phyloP scores from a whole-genome alignment of 73 alveolate species.

The Paramecium primaurelia region DNA sequence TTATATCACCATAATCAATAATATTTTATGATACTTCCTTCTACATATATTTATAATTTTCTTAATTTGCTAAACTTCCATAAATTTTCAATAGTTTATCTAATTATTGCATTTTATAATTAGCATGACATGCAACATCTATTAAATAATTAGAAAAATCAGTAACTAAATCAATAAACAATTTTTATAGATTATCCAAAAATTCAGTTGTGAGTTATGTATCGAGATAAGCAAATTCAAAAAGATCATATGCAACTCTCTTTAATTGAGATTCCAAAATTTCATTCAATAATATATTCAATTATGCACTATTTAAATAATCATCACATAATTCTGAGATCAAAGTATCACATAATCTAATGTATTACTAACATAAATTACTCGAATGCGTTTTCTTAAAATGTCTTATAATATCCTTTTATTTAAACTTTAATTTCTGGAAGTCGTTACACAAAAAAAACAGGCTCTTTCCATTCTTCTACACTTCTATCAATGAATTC shows the following conservation, averaged over 20 bases:
- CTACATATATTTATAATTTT: background rate
- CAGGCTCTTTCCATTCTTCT: background rate
- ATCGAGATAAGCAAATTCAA: constrained; percentile 22
- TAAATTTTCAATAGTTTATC: background rate
- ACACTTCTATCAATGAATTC: background rate
- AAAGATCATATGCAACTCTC: constrained; percentile 40
- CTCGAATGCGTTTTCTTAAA: constrained; percentile 40
- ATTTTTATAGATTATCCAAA: background rate
- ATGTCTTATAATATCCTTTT: background rate
- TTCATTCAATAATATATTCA: background rate
- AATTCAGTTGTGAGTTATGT: background rate
- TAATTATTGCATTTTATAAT: background rate
- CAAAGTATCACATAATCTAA: constrained; percentile 19
- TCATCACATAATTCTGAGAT: constrained; percentile 23
- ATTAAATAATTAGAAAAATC: background rate
- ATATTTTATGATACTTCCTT: background rate
- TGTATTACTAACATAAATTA: background rate
- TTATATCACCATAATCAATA: background rate
- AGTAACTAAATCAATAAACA: background rate
- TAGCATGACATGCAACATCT: background rate
- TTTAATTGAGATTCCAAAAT: background rate
- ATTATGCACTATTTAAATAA: background rate
- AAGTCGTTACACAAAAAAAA: background rate
- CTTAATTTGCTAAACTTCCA: background rate
- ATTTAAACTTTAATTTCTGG: background rate